Evolutionary conservation across 129 eudicot species (phyloP), one percentile per base, ranked within the genome.

Genomic region (Flaveria ramosissima): DNA sequence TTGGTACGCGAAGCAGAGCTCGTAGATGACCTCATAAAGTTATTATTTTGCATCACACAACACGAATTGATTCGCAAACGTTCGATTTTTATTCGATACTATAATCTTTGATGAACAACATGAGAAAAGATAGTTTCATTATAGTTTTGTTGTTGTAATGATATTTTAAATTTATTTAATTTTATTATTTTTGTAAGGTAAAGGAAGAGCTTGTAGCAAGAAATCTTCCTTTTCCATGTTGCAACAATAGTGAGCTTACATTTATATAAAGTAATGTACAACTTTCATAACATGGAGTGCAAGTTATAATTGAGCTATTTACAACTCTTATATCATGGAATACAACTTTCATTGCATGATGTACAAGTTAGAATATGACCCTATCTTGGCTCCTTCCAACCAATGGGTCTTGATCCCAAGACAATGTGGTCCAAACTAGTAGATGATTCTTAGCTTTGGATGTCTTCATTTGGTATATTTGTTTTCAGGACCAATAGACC

Each of bases 1-100:
- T 47, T 94, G 98, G 98, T 94, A 89, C 78, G 72, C 86, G 9
- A 87, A 93, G 78, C 89, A 93, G 74, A 84, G 81, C 80, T 85
- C 90, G 68, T 80, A 86, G 72, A 41, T 74, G 41, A 68, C 24
- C 39, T 17, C 65, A 19, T 50, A 70, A 14, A 36, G 36, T 53
- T 70, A 26, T 64, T 48, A 30, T 79, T 79, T 79, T 79, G 60
- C 66, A 21, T 63, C 77, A 6, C 16, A 57, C 26, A 52, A 66
- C 43, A 66, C 21, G 52, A 42, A 64, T 61, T 71, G 72, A 61
- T 48, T 51, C 73, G 7, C 80, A 67, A 45, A 45, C 62, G 19
- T 70, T 24, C 17, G 53, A 24, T 55, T 52, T 42, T 77, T 39
- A 67, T 67, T 52, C 51, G 30, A 73, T 51, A 80, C 21, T 59